A percentile compares a stretch with the other conserved stretches of the same genome.
Conservation (phyloP, 139 green algal genomes). For the Picochlorum sp. region DNA sequence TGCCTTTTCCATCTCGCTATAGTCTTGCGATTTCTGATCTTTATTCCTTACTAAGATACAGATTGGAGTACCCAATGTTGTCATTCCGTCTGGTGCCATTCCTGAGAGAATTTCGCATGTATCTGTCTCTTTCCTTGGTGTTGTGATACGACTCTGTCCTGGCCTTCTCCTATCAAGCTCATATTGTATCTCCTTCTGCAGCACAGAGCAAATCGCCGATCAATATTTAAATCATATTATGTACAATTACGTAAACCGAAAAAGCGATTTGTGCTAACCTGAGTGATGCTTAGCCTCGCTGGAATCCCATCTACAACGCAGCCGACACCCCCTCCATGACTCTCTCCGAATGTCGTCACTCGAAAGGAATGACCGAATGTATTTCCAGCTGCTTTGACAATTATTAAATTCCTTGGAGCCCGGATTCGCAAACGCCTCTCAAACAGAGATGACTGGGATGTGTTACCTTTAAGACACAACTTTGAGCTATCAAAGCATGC, state of each 20-base stretch:
- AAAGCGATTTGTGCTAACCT: constrained; percentile 24
- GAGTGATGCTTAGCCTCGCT: constrained; percentile 69
- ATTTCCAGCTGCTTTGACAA: constrained; percentile 44
- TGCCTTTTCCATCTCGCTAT: constrained; percentile 75
- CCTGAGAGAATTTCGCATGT: constrained; percentile 85
- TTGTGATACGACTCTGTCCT: constrained; percentile 95
- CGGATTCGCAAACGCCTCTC: background rate
- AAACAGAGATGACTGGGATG: too few relatives aligned
- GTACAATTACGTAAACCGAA: background rate
- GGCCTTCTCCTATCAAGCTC: constrained; percentile 80
- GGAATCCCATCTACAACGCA: constrained; percentile 95
- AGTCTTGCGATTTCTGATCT: constrained; percentile 79
- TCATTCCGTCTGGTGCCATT: constrained; percentile 58
- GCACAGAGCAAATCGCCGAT: background rate
- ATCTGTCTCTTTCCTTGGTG: constrained; percentile 90
- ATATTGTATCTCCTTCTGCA: constrained; percentile 59
- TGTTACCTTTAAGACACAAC: too few relatives aligned
- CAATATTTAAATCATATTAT: too few relatives aligned
- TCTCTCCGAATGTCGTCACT: constrained; percentile 96
- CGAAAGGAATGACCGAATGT: constrained; percentile 83
- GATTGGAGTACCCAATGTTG: constrained; percentile 86
- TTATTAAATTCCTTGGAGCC: background rate
- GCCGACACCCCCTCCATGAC: constrained; percentile 89
- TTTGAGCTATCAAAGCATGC: too few relatives aligned
- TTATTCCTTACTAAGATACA: constrained; percentile 94